phyloP scores from a whole-genome alignment of 257 asterid species.

The Vinca minor region DNA sequence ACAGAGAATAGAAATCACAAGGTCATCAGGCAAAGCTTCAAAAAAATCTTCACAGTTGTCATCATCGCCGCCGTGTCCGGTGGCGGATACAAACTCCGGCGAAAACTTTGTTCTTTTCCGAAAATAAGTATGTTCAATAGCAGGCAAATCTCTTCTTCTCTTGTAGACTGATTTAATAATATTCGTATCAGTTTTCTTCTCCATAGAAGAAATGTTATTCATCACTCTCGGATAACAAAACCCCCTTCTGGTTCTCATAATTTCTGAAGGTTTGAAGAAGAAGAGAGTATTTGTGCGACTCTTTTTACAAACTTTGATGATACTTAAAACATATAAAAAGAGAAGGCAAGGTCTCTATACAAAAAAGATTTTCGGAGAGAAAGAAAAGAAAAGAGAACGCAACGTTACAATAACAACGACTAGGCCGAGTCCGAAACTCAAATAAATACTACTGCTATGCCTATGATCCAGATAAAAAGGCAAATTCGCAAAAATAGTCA shows the following conservation, averaged over 20 bases:
- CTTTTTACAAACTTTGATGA: too few relatives aligned
- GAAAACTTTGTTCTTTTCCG: constrained; percentile 31
- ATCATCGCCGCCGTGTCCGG: too few relatives aligned
- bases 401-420: constrained; percentile 23
- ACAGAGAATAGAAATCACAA: constrained; percentile 44
- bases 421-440: constrained; percentile 7
- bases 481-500: too few relatives aligned
- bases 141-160: constrained; percentile 20
- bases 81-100: not conserved
- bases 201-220: constrained; percentile 14
- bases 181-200: constrained; percentile 7
- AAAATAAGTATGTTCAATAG: constrained; percentile 18
- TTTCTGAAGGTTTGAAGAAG: not conserved
- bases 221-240: constrained; percentile 37
- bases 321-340: too few relatives aligned
- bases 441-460: constrained; percentile 2
- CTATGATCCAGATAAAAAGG: too few relatives aligned
- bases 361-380: not conserved
- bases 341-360: constrained; percentile 3
- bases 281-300: not conserved
- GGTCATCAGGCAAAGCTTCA: constrained; percentile 74
- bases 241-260: constrained; percentile 59
- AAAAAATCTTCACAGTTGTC: constrained; percentile 45
- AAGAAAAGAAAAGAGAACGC: not conserved
- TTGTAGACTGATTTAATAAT: constrained; percentile 8